These are phyloP conservation scores for Eremothecium cymbalariae DNA, from an alignment of 1,139 yeast genomes.

Conservation along the genomic window DNA sequence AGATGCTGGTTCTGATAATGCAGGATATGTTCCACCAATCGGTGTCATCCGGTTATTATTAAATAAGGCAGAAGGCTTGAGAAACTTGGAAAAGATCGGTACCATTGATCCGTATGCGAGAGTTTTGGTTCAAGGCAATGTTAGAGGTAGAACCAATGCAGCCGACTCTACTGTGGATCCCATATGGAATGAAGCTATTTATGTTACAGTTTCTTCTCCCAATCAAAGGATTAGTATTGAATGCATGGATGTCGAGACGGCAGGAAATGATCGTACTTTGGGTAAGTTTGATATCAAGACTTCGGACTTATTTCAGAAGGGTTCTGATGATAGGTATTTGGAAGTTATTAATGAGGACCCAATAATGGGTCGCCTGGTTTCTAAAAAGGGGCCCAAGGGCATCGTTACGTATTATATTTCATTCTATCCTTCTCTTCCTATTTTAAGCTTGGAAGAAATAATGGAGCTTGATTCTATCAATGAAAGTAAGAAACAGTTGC, in stretches of 20 bases:
- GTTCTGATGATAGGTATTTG: constrained; percentile 52
- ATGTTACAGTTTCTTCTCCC: constrained; percentile 71
- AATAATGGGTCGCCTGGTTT: constrained; percentile 54
- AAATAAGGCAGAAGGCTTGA: constrained; percentile 61
- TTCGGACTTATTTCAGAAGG: constrained; percentile 55
- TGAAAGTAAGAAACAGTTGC: constrained; percentile 31
- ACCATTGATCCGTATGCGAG: constrained; percentile 89
- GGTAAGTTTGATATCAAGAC: constrained; percentile 72
- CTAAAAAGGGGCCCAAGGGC: constrained; percentile 73
- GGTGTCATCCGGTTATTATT: constrained; percentile 79
- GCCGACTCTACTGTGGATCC: constrained; percentile 65
- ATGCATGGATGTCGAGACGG: constrained; percentile 82
- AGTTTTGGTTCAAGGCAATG: constrained; percentile 66
- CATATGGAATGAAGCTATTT: constrained; percentile 75
- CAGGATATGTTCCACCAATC: constrained; percentile 84
- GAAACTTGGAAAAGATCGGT: constrained; percentile 82
- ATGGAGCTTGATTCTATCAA: constrained; percentile 45
- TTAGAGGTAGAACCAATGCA: constrained; percentile 71
- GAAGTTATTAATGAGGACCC: constrained; percentile 51
- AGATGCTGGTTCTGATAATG: constrained; percentile 54
- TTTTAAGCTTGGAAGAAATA: constrained; percentile 66
- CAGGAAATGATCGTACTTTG: constrained; percentile 71
- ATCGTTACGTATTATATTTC: constrained; percentile 60
- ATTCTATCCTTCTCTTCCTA: constrained; percentile 75
- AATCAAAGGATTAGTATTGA: constrained; percentile 77